phyloP scores from a whole-genome alignment of 495 filamentous ascomycete species.

The Glarea lozoyensis region DNA sequence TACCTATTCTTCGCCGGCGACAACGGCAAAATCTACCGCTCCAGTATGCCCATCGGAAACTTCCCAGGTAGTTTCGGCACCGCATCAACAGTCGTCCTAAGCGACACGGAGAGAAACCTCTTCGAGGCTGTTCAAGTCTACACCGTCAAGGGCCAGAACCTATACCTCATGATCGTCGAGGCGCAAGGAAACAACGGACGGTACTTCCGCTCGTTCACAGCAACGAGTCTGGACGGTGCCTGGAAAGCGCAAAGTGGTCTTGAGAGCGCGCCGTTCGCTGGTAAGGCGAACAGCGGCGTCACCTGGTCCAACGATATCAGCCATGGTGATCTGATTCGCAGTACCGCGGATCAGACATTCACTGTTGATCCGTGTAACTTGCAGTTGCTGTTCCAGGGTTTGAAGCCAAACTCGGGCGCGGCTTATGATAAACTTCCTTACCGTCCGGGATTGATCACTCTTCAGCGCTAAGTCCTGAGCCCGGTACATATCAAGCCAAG shows the following conservation, averaged over 20 bases:
- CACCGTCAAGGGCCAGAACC: conserved; percentile 39
- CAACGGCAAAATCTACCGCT: conserved; percentile 54
- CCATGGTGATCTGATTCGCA: conserved; percentile 50
- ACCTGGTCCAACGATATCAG: conserved; percentile 57
- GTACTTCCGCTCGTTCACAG: conserved; percentile 56
- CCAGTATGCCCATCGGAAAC: conserved; percentile 45
- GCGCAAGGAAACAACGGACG: conserved; percentile 44
- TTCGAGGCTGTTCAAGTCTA: conserved; percentile 59
- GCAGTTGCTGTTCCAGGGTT: conserved; percentile 50
- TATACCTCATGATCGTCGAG: conserved; percentile 56
- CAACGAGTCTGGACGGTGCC: conserved; percentile 36
- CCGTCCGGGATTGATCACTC: conserved; percentile 40
- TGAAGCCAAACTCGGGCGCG: conserved; percentile 22
- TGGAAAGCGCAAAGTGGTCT: conserved; percentile 43
- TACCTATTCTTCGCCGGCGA: conserved; percentile 58
- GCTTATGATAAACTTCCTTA: conserved; percentile 39
- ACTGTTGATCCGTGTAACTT: conserved; percentile 48
- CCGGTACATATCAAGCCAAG: too few species aligned
- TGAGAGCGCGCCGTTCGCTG: conserved; percentile 48
- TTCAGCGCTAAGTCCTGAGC: conserved; percentile 26
- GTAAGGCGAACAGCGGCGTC: conserved; percentile 50
- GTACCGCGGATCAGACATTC: conserved; percentile 45
- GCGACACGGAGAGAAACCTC: conserved; percentile 40
- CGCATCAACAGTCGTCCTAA: conserved; percentile 34
- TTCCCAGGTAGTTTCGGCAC: conserved; percentile 52